phyloP scores from a whole-genome alignment of 73 alveolate genomes.

The Paramecium sonneborni region DNA sequence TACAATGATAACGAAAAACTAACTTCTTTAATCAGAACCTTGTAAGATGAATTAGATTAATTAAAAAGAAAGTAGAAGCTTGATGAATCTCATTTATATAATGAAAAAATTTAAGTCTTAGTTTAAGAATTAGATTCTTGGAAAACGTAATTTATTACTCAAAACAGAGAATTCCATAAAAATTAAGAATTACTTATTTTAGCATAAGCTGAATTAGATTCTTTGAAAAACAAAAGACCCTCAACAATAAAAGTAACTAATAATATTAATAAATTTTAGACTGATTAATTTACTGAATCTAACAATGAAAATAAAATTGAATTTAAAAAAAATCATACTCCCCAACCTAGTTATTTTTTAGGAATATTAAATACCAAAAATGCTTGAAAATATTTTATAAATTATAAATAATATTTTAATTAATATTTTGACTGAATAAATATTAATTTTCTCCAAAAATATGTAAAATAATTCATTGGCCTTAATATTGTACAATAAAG shows the following conservation, averaged over 20 bases:
- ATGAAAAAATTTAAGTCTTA: not conserved
- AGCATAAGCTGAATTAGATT: constrained; percentile 54
- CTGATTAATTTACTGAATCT: not conserved
- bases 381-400: not conserved
- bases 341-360: not conserved
- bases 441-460: no score
- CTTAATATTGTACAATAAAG: no score
- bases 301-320: not conserved
- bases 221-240: constrained; percentile 2
- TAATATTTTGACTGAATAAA: no score
- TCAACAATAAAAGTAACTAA: not conserved
- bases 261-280: not conserved
- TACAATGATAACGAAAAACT: constrained; percentile 33
- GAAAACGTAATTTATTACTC: not conserved
- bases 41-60: constrained; percentile 9
- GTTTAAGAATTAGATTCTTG: constrained; percentile 50
- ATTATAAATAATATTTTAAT: not conserved
- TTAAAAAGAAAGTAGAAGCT: not conserved
- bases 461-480: not conserved
- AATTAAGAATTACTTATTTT: constrained; percentile 29
- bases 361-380: not conserved
- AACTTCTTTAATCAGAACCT: not conserved
- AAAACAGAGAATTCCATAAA: constrained; percentile 42
- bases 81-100: not conserved
- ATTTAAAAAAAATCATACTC: not conserved